These are phyloP conservation scores for Yueomyces sp. DNA, from an alignment of 805 yeast genomes.

Conservation along the genomic window DNA sequence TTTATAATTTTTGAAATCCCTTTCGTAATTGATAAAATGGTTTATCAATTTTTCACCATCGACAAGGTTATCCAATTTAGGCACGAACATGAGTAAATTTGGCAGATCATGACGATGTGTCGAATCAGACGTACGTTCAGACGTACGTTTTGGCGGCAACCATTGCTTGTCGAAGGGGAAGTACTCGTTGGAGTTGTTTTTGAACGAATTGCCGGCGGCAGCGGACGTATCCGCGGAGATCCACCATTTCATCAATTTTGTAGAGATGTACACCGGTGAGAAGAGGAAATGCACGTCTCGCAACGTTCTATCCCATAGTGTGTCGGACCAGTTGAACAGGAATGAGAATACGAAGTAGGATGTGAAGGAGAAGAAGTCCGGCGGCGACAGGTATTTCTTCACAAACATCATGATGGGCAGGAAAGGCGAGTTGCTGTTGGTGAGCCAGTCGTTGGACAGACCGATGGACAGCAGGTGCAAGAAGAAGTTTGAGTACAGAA, in stretches of 20 bases:
- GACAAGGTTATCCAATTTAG: constrained; percentile 64
- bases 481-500: constrained; percentile 48
- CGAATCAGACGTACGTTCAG: constrained; percentile 5
- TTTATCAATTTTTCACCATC: constrained; percentile 54
- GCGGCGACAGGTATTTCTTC: constrained; percentile 37
- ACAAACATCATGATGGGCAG: constrained; percentile 57
- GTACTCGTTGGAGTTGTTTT: constrained; percentile 24
- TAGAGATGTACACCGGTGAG: constrained; percentile 75
- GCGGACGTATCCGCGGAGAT: constrained; percentile 27
- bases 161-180: constrained; percentile 40
- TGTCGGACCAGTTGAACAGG: constrained; percentile 77
- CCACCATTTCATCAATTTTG: constrained; percentile 90
- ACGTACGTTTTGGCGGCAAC: constrained; percentile 26
- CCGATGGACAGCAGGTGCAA: constrained; percentile 43
- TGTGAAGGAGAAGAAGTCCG: constrained; percentile 40
- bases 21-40: constrained; percentile 52
- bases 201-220: constrained; percentile 24
- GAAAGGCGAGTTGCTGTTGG: constrained; percentile 60
- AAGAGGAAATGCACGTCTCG: constrained; percentile 69
- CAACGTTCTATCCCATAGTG: constrained; percentile 55
- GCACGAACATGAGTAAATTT: constrained; percentile 51
- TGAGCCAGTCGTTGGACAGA: constrained; percentile 34
- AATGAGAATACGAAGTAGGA: constrained; percentile 78
- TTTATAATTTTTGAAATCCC: constrained; percentile 14
- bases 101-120: constrained; percentile 30